Conservation (phyloP, 2,329 filamentous ascomycete genomes). For the Cryoendolithus antarcticus region DNA sequence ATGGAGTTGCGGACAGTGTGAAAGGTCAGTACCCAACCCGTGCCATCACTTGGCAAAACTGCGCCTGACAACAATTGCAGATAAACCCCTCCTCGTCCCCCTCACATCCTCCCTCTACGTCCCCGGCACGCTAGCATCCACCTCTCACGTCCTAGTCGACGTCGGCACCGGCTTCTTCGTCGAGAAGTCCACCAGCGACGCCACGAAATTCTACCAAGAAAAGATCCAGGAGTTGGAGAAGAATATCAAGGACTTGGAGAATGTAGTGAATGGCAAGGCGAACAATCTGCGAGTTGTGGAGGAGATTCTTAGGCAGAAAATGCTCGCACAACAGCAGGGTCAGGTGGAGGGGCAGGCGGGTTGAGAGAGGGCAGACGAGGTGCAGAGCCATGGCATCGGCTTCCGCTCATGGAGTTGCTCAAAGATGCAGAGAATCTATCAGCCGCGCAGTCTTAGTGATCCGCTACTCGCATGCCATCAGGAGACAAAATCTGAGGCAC, state of each 20-base stretch:
- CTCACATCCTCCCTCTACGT: slow-evolving; percentile 93
- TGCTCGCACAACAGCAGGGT: slow-evolving; percentile 17
- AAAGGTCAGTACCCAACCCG: slow-evolving; percentile 13
- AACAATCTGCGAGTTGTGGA: slow-evolving; percentile 77
- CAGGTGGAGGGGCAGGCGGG: slow-evolving; percentile 1
- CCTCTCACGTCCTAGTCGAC: slow-evolving; percentile 74
- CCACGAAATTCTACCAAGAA: slow-evolving; percentile 52
- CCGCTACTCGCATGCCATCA: too few relatives aligned
- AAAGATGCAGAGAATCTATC: too few relatives aligned
- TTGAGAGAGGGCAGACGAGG: too few relatives aligned
- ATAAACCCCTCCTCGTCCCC: slow-evolving; percentile 69
- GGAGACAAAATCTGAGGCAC: too few relatives aligned
- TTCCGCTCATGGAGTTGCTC: too few relatives aligned
- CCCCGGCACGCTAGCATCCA: slow-evolving; percentile 62
- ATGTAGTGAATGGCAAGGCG: slow-evolving; percentile 62
- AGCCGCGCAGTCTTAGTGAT: too few relatives aligned
- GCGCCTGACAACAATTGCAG: slow-evolving; percentile 16
- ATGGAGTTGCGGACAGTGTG: slow-evolving; percentile 26
- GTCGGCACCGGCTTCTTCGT: slow-evolving; percentile 90
- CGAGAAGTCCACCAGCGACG: slow-evolving; percentile 62
- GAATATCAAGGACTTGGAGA: slow-evolving; percentile 56
- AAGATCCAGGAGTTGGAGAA: slow-evolving; percentile 55
- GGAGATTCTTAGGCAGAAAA: slow-evolving; percentile 52
- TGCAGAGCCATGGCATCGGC: too few relatives aligned
- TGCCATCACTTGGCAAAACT: too few relatives aligned